Evolutionary conservation across 345 rosid species (phyloP), one percentile per base, ranked within the genome.

Genomic region (Gossypium bickii): DNA sequence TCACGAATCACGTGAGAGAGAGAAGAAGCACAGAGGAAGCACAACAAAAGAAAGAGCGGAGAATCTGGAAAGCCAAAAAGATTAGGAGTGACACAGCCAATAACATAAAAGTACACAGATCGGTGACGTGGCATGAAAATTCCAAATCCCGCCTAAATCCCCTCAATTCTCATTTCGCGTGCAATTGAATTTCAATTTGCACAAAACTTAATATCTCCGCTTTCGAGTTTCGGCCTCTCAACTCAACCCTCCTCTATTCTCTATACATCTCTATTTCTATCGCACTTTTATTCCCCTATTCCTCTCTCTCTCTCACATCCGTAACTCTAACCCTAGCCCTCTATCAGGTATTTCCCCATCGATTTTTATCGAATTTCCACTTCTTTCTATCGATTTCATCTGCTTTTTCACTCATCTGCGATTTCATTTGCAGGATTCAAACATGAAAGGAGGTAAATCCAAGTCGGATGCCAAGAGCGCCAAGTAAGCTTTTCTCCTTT

Each of bases 61-160:
- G 38, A 34, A 34, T 34, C 38, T 34, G 55, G 82, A 15, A 71
- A 56, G 49, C 13, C 65, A 45, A 72, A 63, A 81, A 5, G 76
- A 87, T 76, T 73, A 71, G 61, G 63, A 77, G 68, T 15, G 1
- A 25, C 15, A 59, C 45, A 73, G 52, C 60, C 27, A 56, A 18
- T 56, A 18, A 56, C 25, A 2, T 15, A 0, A 29, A 29, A 70
- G 38, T 82, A 71, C 91, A 9, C 29, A 77, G 97, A 94, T 90
- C 69, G 84, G 7, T 87, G 89, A 89, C 89, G 72, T 94, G 97
- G 85, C 81, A 56, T 57, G 51, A 7, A 79, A 82, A 72, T 83
- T 78, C 82, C 80, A 86, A 88, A 92, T 89, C 97, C 98, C 98
- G 94, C 97, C 90, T 83, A 90, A 90, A 93, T 92, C 92, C 94